phyloP scores from a whole-genome alignment of 257 asterid genomes.

The Solanum stenotomum region DNA sequence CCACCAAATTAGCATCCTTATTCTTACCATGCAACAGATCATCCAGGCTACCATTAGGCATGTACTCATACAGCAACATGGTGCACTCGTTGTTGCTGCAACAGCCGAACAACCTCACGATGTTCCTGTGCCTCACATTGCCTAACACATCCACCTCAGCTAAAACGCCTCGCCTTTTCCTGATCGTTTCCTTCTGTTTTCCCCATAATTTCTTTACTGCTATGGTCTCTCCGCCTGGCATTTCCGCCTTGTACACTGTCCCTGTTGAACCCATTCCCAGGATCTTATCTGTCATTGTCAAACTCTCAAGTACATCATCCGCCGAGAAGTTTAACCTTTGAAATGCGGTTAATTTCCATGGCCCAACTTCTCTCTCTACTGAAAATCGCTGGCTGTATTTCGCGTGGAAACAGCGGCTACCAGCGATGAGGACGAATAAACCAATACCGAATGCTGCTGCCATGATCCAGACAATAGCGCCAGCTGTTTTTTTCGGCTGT shows the following conservation, averaged over 20 bases:
- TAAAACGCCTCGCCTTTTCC: slow-evolving; percentile 53
- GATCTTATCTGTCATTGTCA: slow-evolving; percentile 43
- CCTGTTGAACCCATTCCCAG: slow-evolving; percentile 86
- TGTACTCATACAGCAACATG: slow-evolving; percentile 81
- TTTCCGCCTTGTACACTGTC: slow-evolving; percentile 81
- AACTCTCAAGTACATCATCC: slow-evolving; percentile 57
- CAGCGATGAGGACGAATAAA: slow-evolving; percentile 44
- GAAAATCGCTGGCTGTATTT: slow-evolving; percentile 33
- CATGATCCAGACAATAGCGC: slow-evolving; percentile 71
- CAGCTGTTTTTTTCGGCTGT: slow-evolving; percentile 51
- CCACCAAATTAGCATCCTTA: slow-evolving; percentile 41
- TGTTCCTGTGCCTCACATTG: slow-evolving; percentile 76
- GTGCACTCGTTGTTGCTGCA: slow-evolving; percentile 54
- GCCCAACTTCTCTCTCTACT: slow-evolving; percentile 32
- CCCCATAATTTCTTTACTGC: slow-evolving; percentile 90
- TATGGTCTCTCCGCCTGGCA: slow-evolving; percentile 87
- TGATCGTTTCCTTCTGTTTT: slow-evolving; percentile 47
- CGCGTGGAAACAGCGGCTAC: slow-evolving; percentile 48
- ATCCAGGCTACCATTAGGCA: slow-evolving; percentile 87
- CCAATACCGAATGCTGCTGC: slow-evolving; percentile 75
- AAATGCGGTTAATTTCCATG: slow-evolving; percentile 84
- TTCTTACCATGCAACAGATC: slow-evolving; percentile 69
- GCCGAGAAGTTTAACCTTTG: slow-evolving; percentile 76
- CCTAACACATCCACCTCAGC: slow-evolving; percentile 94
- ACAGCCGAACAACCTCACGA: slow-evolving; percentile 68